Evolutionary conservation across 768 basidiomycete genomes (phyloP), one percentile per base, ranked within the genome.

Genomic region (Tephrocybe sp.): DNA sequence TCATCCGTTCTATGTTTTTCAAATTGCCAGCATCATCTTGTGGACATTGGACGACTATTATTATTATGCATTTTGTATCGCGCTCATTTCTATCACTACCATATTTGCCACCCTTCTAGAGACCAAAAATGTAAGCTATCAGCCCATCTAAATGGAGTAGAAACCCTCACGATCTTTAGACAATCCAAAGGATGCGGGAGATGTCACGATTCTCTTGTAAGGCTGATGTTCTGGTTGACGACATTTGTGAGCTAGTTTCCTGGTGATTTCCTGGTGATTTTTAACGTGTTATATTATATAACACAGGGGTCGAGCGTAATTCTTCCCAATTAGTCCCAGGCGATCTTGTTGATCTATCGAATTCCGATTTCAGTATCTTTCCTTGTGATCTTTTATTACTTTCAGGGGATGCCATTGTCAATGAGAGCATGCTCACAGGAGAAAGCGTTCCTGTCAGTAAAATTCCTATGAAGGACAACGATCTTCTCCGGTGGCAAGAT

Each of bases 401-500:
- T 23, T 91, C 92, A 1, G 97, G 97, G 1, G 97, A 99, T 65
- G 93, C 94, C 1, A 95, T 99, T 50, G 88, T 98, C 43, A 98
- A 98, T 64, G 97, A 99, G 70, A 95, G 93, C 54, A 98, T 99
- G 97, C 80, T 99, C 19, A 98, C 97, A 0, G 97, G 97, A 11
- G 97, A 99, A 69, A 97, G 94, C 55, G 91, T 99, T 0, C 97
- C 97, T 2, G 92, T 99, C 44, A 90, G 90, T 64, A 99, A 99
- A 64, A 68, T 80, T 16, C 88, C 94, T 0, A 78, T 86, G 50
- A 92, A 85, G 61, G 88, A 92, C 56, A 85, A 85, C 22, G 86
- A 85, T 45, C 74, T 97, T 34, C 64, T 68, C 36, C 76, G 71
- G 55, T 94, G 89, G 91, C 78, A 68, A 57, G 80, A 84, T 31